Conservation (phyloP, 768 basidiomycete genomes). For the Termitomyces titanicus region DNA sequence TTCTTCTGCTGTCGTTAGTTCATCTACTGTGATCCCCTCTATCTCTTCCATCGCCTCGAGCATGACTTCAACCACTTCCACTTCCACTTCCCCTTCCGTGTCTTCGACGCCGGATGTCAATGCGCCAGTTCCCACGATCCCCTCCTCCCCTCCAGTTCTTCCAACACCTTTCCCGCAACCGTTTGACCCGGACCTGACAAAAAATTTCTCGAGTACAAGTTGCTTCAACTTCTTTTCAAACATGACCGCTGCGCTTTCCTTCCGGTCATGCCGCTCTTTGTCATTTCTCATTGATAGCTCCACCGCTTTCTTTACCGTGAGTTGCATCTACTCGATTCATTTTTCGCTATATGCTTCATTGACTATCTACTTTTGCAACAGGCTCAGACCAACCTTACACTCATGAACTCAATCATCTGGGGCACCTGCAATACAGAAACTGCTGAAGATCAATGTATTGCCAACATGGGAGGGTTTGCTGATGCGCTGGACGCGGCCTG, state of each 20-base stretch:
- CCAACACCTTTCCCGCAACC: slow-evolving; percentile 80
- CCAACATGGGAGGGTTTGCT: slow-evolving; percentile 68
- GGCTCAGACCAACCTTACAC: slow-evolving; percentile 61
- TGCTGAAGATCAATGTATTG: slow-evolving; percentile 46
- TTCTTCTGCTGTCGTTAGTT: slow-evolving; percentile 5
- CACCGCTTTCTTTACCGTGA: slow-evolving; percentile 49
- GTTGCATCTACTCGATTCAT: slow-evolving; percentile 15
- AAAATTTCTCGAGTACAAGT: slow-evolving; percentile 60
- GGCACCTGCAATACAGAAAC: slow-evolving; percentile 72
- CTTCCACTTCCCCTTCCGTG: slow-evolving; percentile 22
- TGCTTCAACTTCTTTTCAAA: slow-evolving; percentile 74
- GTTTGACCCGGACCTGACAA: slow-evolving; percentile 57
- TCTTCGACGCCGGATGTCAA: slow-evolving; percentile 18
- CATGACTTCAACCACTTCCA: slow-evolving; percentile 17
- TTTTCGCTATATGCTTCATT: neutral
- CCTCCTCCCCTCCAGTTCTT: slow-evolving; percentile 44
- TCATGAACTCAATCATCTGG: slow-evolving; percentile 69
- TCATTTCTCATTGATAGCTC: slow-evolving; percentile 62
- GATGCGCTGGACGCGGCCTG: slow-evolving; percentile 47
- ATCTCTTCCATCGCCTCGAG: slow-evolving; percentile 12
- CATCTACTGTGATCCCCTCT: slow-evolving; percentile 15
- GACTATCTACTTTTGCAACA: slow-evolving; percentile 19
- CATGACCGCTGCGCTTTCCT: slow-evolving; percentile 60
- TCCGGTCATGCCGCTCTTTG: slow-evolving; percentile 76
- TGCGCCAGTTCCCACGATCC: slow-evolving; percentile 44